These are phyloP conservation scores for Tranzscheliella williamsii DNA, from an alignment of 1,284 basidiomycete species.

Conservation along the genomic window DNA sequence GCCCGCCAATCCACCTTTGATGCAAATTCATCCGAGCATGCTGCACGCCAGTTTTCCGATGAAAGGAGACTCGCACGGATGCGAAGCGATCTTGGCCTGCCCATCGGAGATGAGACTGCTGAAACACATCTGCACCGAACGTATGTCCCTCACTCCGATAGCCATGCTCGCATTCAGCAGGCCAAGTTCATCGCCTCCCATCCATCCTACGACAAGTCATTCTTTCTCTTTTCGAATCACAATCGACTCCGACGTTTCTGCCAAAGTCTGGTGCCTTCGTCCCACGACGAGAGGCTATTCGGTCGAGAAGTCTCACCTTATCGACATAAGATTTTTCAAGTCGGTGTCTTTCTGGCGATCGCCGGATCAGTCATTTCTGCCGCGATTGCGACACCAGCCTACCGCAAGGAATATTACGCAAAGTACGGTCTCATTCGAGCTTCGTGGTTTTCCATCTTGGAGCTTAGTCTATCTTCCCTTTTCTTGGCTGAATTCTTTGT, in stretches of 20 bases:
- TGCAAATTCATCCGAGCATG: slow-evolving; percentile 34
- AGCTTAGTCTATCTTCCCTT: slow-evolving; percentile 74
- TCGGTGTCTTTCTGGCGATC: slow-evolving; percentile 75
- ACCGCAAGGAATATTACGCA: slow-evolving; percentile 76
- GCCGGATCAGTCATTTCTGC: slow-evolving; percentile 83
- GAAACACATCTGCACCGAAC: slow-evolving; percentile 32
- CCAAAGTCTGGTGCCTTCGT: slow-evolving; percentile 81
- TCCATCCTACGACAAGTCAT: slow-evolving; percentile 85
- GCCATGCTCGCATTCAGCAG: slow-evolving; percentile 78
- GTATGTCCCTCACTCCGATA: slow-evolving; percentile 61
- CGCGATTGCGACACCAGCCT: slow-evolving; percentile 80
- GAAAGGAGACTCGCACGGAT: slow-evolving; percentile 68
- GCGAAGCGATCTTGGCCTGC: slow-evolving; percentile 54
- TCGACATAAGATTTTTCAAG: slow-evolving; percentile 75
- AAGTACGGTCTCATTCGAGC: slow-evolving; percentile 69
- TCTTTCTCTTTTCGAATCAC: slow-evolving; percentile 86
- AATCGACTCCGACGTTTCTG: slow-evolving; percentile 76
- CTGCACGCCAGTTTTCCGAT: slow-evolving; percentile 65
- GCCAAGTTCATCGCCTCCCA: slow-evolving; percentile 86
- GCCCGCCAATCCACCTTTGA: slow-evolving; percentile 13
- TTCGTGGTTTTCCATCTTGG: slow-evolving; percentile 87
- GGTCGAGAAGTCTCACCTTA: slow-evolving; percentile 59
- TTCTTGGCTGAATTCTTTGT: slow-evolving; percentile 84
- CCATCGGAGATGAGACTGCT: slow-evolving; percentile 7
- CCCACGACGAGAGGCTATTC: slow-evolving; percentile 76